Evolutionary conservation across 2,329 filamentous ascomycete genomes (phyloP).

Genomic region (Colletotrichum sp.): DNA sequence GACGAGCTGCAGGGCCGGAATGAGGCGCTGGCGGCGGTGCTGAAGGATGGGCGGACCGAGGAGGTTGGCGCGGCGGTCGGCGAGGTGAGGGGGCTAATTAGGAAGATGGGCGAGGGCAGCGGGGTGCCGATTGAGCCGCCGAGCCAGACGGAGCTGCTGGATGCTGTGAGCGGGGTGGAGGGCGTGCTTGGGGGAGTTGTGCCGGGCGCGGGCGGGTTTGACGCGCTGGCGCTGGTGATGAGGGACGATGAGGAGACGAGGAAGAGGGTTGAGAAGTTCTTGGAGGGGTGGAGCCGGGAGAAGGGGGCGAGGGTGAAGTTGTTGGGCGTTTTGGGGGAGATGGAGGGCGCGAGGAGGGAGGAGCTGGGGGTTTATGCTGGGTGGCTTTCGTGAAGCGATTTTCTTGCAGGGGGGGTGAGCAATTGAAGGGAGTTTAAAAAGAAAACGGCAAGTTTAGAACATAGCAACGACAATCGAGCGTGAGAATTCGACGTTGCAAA

Average conservation of each 20-base stretch:
- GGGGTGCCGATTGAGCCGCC: slow-evolving; percentile 88
- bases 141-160: slow-evolving; percentile 83
- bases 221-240: slow-evolving; percentile 84
- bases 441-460: not conserved
- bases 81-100: slow-evolving; percentile 65
- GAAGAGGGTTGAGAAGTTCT: slow-evolving; percentile 61
- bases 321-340: slow-evolving; percentile 73
- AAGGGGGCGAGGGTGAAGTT: slow-evolving; percentile 70
- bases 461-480: not conserved
- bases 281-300: slow-evolving; percentile 68
- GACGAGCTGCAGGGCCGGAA: slow-evolving; percentile 75
- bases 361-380: slow-evolving; percentile 45
- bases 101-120: slow-evolving; percentile 76
- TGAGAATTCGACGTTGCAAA: not conserved
- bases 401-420: not conserved
- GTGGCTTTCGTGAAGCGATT: slow-evolving; percentile 39
- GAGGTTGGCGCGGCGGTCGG: slow-evolving; percentile 52
- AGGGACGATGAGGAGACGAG: slow-evolving; percentile 73
- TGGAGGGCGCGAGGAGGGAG: slow-evolving; percentile 66
- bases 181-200: slow-evolving; percentile 93
- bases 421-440: not conserved
- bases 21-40: slow-evolving; percentile 68
- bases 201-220: slow-evolving; percentile 91
- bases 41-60: slow-evolving; percentile 55
- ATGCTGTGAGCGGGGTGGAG: slow-evolving; percentile 72